Base-by-base conservation (phyloP, 257 asterid genomes). In the Solanum chmielewskii region DNA sequence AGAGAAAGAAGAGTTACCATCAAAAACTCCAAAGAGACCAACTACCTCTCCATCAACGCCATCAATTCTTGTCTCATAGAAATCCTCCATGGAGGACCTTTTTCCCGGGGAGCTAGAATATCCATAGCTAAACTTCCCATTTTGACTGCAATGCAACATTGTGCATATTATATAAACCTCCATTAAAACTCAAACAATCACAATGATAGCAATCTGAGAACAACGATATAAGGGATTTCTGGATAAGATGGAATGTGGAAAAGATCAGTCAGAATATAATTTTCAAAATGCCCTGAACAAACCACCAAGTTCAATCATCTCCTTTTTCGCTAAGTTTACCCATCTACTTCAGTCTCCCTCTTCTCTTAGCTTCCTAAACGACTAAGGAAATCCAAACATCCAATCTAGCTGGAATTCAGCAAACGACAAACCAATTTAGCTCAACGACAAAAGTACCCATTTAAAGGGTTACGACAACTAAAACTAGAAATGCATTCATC, bases 1-100 rank as follows among this genome's bases (percentile, higher is more conserved):
- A 71, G 73, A 85, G 75, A 77, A 71, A 87, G 90, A 89, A 88
- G 73, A 88, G 70, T 39, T 77, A 97, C 99, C 99, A 91, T 97
- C 98, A 88, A 95, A 97, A 85, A 97, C 99, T 86, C 99, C 99
- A 83, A 97, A 97, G 91, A 97, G 99, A 90, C 99, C 99, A 89
- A 97, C 96, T 60, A 97, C 90, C 93, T 94, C 95, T 80, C 99
- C 99, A 88, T 93, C 99, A 71, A 97, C 98, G n/a, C 99, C 95
- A 90, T 97, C 99, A 87, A 97, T 96, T 91, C 98, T 94, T 25
- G 99, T 97, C 90, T 97, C 99, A 4, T 94, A 97, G 90, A 97
- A 97, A 89, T 97, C 99, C 93, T 97, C 99, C 99, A 97, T 97
- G 75, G 99, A 95, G 89, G 99, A 91, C 89, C 99, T 93, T 92